Conservation (phyloP, 306 rosid species). For the Luffa aegyptiaca region DNA sequence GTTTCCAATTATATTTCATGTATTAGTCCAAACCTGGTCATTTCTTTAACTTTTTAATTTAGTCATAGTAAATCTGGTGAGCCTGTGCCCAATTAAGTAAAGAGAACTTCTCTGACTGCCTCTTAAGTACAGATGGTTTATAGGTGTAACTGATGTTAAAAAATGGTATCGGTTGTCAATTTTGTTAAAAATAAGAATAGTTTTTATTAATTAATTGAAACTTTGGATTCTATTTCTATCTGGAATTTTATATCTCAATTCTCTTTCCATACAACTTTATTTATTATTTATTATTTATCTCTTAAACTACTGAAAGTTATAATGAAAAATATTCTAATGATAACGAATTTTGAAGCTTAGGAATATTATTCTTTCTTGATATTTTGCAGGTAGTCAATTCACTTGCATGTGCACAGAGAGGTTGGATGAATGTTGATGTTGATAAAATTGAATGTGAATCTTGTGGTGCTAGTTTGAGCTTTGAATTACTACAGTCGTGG, state of each 20-base stretch:
- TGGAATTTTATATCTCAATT: background rate
- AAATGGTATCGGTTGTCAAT: background rate
- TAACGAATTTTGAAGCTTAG: background rate
- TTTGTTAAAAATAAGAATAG: background rate
- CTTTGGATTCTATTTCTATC: background rate
- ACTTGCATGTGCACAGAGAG: conserved; percentile 85
- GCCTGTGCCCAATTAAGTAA: background rate
- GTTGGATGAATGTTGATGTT: conserved; percentile 77
- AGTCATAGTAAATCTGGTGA: background rate
- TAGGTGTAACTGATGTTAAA: background rate
- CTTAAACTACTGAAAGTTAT: background rate
- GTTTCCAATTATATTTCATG: background rate
- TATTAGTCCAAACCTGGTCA: background rate
- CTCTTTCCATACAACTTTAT: conserved; percentile 3
- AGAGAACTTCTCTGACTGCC: background rate
- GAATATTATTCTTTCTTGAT: conserved; percentile 9
- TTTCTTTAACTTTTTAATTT: background rate
- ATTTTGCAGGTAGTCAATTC: conserved; percentile 55
- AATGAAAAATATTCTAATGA: background rate
- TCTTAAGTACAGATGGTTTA: background rate
- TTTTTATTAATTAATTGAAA: background rate
- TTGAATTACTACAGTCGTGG: conserved; percentile 49
- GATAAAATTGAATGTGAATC: conserved; percentile 88
- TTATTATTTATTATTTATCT: background rate
- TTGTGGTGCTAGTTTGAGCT: conserved; percentile 54